Base-by-base conservation (phyloP, 495 filamentous ascomycete species). In the Neurospora sp. region DNA sequence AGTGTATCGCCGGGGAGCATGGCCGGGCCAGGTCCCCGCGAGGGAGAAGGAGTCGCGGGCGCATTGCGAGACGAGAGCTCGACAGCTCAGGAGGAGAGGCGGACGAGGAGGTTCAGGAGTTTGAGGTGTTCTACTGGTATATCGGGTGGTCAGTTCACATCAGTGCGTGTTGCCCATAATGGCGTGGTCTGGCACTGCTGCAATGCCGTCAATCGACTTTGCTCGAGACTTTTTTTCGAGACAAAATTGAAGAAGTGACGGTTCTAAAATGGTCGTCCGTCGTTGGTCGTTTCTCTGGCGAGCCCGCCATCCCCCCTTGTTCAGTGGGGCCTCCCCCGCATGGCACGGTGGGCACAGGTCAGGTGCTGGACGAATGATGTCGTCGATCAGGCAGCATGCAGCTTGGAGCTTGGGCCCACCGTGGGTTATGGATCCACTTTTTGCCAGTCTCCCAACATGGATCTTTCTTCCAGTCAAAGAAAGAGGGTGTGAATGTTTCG, bases 11-110 rank as follows among this genome's bases (percentile, higher is more conserved):
- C 14, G 40, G 40, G 69, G 65, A 37, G 65, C 40, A 40, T 10
- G 69, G 48, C 14, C 71, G 71, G 71, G 44, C 38, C 6, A 74
- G 73, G 27, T 59, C 71, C 35, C 73, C 75, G 70, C 77, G 77
- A 40, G 79, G 72, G 61, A 76, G 69, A 22, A 75, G 42, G 71
- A 76, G 69, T 38, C 77, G 78, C 3, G 76, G 71, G 35, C 74
- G 76, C 79, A 81, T 81, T 48, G 53, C 53, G 53, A 65, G 14
- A 16, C 6, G 27, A 12, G 12, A 59, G 48, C 20, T 14, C 48
- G 27, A 35, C 14, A 65, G 27, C 53, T 65, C 53, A 4, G 27
- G 27, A n/a, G n/a, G n/a, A n/a, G 53, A 65, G 53, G 53, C 14
- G 27, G 53, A 65, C 27, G 14, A 35, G 53, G 53, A 16, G 53